Conservation (phyloP, 148 eudicot species). For the Nyssa sinensis region DNA sequence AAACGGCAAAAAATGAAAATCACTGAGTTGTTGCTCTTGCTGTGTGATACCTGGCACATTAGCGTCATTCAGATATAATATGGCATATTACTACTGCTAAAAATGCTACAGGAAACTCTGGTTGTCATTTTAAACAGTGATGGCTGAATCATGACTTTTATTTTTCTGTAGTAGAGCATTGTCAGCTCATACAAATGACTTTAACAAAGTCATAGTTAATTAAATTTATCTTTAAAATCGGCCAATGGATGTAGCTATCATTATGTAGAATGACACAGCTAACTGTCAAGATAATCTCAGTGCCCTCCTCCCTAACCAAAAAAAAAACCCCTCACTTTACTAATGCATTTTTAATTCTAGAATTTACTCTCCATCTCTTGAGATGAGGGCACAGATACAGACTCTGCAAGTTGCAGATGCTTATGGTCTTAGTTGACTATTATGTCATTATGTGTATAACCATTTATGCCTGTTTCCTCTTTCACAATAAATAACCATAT, state of each 20-base stretch:
- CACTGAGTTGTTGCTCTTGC: background rate
- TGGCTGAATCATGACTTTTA: background rate
- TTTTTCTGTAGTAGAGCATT: background rate
- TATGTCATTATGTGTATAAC: no score
- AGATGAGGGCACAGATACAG: background rate
- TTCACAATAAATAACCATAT: slow-evolving; percentile 12
- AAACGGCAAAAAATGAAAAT: background rate
- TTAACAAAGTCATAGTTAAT: background rate
- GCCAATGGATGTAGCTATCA: background rate
- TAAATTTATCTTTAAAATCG: background rate
- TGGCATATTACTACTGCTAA: background rate
- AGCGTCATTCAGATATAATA: background rate
- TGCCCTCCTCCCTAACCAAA: no score
- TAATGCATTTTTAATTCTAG: background rate
- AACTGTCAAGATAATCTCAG: background rate
- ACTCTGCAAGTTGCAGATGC: background rate
- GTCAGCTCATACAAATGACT: background rate
- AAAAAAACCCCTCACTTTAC: no score
- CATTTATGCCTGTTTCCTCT: no score
- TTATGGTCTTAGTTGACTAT: background rate
- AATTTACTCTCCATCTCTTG: slow-evolving; percentile 1
- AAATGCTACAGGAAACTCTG: background rate
- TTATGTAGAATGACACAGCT: background rate
- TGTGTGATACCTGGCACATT: background rate
- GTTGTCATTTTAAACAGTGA: background rate